Evolutionary conservation across 768 basidiomycete genomes (phyloP).

Genomic region (Boletus sensibilis): DNA sequence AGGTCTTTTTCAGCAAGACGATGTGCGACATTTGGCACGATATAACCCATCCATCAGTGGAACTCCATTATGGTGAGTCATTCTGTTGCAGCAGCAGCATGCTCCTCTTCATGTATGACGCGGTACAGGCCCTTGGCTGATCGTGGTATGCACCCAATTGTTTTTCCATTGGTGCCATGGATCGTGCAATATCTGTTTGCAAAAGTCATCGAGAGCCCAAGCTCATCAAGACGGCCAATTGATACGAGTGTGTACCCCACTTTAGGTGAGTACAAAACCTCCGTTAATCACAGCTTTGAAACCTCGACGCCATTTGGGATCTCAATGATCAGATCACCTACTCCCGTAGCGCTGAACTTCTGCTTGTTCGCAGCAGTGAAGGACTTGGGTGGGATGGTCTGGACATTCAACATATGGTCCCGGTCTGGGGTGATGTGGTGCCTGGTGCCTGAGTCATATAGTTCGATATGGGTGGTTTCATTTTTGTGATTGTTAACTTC

Average conservation of each 20-base stretch:
- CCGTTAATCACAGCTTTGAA: too few relatives aligned
- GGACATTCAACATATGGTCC: too few relatives aligned
- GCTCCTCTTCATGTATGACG: neutral
- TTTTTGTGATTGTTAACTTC: too few relatives aligned
- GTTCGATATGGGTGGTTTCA: too few relatives aligned
- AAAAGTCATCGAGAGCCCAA: neutral
- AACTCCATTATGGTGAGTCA: neutral
- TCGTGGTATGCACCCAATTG: neutral
- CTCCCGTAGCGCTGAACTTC: too few relatives aligned
- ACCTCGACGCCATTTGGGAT: too few relatives aligned
- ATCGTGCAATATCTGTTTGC: neutral
- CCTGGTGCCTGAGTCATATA: too few relatives aligned
- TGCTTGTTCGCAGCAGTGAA: too few relatives aligned
- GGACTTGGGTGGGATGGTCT: too few relatives aligned
- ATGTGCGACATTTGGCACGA: neutral
- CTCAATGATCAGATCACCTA: too few relatives aligned
- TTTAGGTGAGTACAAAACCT: too few relatives aligned
- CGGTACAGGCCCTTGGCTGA: neutral
- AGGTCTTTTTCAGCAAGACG: neutral
- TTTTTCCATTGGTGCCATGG: neutral
- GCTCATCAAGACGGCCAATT: neutral
- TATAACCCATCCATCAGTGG: neutral
- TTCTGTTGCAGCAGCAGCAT: neutral
- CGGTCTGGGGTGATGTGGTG: too few relatives aligned
- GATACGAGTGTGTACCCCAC: neutral